phyloP scores from a whole-genome alignment of 352 stramenopile genomes.

The Thalassiosira mediterranea region DNA sequence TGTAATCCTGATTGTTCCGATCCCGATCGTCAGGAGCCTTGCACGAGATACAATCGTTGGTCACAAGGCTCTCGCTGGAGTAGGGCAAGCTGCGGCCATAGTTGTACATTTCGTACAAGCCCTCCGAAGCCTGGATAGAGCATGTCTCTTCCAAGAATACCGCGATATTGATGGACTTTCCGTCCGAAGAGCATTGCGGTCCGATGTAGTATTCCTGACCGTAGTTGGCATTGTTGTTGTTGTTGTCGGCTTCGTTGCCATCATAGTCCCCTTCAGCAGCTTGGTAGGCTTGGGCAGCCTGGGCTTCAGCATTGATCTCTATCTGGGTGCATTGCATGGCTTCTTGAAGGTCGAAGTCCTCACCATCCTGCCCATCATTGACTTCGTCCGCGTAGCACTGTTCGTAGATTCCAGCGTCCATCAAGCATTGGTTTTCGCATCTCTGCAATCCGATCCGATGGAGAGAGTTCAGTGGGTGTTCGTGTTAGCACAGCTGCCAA shows the following conservation, averaged over 20 bases:
- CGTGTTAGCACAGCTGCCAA: background rate
- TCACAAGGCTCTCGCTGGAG: constrained; percentile 50
- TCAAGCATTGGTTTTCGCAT: too few species aligned
- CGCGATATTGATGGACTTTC: constrained; percentile 70
- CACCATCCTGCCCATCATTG: background rate
- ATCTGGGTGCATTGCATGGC: constrained; percentile 35
- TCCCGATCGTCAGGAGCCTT: constrained; percentile 65
- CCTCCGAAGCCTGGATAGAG: constrained; percentile 61
- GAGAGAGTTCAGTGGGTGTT: too few species aligned
- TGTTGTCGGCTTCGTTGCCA: too few species aligned
- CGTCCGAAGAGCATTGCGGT: constrained; percentile 77
- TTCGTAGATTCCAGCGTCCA: too few species aligned
- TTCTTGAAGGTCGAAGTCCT: constrained; percentile 40
- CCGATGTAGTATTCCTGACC: constrained; percentile 59
- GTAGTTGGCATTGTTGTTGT: constrained; percentile 49
- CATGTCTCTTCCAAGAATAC: constrained; percentile 80
- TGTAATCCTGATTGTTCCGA: constrained; percentile 1
- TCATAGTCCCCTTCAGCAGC: constrained; percentile 53
- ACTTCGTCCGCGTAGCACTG: too few species aligned
- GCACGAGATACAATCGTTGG: constrained; percentile 75
- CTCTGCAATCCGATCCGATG: too few species aligned
- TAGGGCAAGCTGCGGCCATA: constrained; percentile 65
- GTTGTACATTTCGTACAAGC: constrained; percentile 55
- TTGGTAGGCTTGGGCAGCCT: constrained; percentile 48
- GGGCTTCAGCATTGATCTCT: constrained; percentile 21